Evolutionary conservation across 768 basidiomycete genomes (phyloP).

Genomic region (Boletus reticuloceps): DNA sequence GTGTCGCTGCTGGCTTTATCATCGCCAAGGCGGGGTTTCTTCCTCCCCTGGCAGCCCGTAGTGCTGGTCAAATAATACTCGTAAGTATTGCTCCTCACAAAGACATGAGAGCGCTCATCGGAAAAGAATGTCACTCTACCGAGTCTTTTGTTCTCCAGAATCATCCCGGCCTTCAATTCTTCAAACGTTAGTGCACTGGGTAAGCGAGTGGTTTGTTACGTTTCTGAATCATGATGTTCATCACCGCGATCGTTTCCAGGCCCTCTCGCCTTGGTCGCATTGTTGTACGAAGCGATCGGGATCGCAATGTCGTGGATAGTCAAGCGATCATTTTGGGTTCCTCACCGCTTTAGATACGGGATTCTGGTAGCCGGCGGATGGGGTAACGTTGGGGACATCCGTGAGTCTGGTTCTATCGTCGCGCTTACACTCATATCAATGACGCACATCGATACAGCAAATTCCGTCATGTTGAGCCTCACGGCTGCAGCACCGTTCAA

Average conservation of each 20-base stretch:
- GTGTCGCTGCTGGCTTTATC: constrained; percentile 51
- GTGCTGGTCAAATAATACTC: constrained; percentile 60
- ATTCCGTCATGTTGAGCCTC: constrained; percentile 61
- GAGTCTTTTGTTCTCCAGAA: constrained; percentile 67
- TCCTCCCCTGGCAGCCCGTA: constrained; percentile 53
- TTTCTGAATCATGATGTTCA: not conserved
- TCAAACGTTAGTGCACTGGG: constrained; percentile 57
- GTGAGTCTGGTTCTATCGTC: constrained; percentile 37
- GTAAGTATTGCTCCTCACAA: constrained; percentile 24
- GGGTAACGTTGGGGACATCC: constrained; percentile 69
- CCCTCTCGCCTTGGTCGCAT: constrained; percentile 58
- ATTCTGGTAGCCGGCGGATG: constrained; percentile 67
- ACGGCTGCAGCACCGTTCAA: constrained; percentile 61
- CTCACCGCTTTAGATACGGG: constrained; percentile 71
- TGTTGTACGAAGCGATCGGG: constrained; percentile 59
- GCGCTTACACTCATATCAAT: not conserved
- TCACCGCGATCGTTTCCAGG: constrained; percentile 34
- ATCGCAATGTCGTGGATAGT: constrained; percentile 51
- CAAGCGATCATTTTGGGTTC: constrained; percentile 70
- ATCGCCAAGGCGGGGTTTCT: constrained; percentile 63
- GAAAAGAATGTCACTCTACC: constrained; percentile 56
- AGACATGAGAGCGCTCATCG: not conserved
- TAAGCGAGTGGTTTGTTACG: constrained; percentile 20
- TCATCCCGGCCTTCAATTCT: constrained; percentile 61
- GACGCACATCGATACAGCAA: constrained; percentile 42